phyloP scores from a whole-genome alignment of 2,329 filamentous ascomycete species.

The Fusarium ambrosium region DNA sequence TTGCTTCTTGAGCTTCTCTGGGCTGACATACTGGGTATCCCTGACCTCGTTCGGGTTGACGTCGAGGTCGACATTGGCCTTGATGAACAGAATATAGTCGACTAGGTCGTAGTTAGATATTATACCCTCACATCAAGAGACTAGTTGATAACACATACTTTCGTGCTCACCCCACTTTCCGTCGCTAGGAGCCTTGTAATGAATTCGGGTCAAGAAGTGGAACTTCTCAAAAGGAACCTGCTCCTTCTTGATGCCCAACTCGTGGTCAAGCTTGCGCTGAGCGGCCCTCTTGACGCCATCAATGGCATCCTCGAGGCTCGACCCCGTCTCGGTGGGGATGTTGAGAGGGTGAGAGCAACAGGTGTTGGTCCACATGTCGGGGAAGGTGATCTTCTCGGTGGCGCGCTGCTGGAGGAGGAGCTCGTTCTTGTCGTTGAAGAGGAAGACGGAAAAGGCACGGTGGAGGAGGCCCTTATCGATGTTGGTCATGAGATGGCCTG shows the following conservation, averaged over 20 bases:
- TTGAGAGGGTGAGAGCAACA: slow-evolving; percentile 98
- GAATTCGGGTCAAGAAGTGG: slow-evolving; percentile 94
- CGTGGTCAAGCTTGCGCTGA: slow-evolving; percentile 92
- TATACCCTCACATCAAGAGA: not conserved
- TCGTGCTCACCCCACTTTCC: slow-evolving; percentile 99
- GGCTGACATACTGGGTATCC: slow-evolving; percentile 85
- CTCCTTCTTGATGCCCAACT: slow-evolving; percentile 89
- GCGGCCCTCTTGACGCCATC: slow-evolving; percentile 92
- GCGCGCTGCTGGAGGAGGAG: slow-evolving; percentile 96
- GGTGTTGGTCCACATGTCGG: slow-evolving; percentile 99
- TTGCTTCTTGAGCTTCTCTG: slow-evolving; percentile 85
- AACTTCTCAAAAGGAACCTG: slow-evolving; percentile 95
- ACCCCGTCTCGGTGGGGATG: slow-evolving; percentile 91
- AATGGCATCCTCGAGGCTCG: slow-evolving; percentile 82
- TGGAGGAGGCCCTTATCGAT: slow-evolving; percentile 96
- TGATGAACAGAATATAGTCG: slow-evolving; percentile 99
- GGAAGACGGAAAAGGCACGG: slow-evolving; percentile 97
- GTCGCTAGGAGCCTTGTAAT: slow-evolving; percentile 97
- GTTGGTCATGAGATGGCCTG: slow-evolving; percentile 98
- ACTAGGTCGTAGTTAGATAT: slow-evolving; percentile 65
- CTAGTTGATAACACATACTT: slow-evolving; percentile 70
- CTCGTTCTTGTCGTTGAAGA: slow-evolving; percentile 94
- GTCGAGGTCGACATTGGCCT: slow-evolving; percentile 87
- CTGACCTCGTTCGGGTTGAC: slow-evolving; percentile 90
- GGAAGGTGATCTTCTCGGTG: slow-evolving; percentile 97